A percentile compares a stretch with the other conserved stretches of the same genome.
Evolutionary conservation across 2,329 filamentous ascomycete genomes (phyloP).

Genomic region (Calcarisporium arbuscula): DNA sequence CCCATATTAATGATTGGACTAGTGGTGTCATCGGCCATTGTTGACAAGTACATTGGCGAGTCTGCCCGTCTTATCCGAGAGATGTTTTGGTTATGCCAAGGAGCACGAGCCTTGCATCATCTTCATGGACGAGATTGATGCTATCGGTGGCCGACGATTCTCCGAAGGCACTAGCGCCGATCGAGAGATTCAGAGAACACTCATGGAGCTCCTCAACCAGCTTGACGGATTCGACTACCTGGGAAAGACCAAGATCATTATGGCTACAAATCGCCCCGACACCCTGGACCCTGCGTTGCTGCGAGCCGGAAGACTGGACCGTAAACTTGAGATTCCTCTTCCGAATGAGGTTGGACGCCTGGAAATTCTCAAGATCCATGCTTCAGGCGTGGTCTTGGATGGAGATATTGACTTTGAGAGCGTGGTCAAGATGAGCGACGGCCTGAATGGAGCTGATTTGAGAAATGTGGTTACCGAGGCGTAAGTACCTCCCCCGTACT

Average conservation of each 20-base stretch:
- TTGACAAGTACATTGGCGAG: slow-evolving; percentile 99
- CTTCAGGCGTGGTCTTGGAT: slow-evolving; percentile 76
- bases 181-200: slow-evolving; percentile 93
- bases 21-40: slow-evolving; percentile 98
- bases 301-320: slow-evolving; percentile 85
- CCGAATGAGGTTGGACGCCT: slow-evolving; percentile 94
- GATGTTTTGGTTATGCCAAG: slow-evolving; percentile 99
- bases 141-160: slow-evolving; percentile 93
- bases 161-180: slow-evolving; percentile 96
- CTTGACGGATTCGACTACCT: slow-evolving; percentile 98
- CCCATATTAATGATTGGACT: slow-evolving; percentile 11
- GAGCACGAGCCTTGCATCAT: slow-evolving; percentile 99
- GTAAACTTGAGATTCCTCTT: slow-evolving; percentile 96
- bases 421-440: slow-evolving; percentile 99
- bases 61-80: slow-evolving; percentile 94
- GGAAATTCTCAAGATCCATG: slow-evolving; percentile 98
- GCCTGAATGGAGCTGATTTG: slow-evolving; percentile 93
- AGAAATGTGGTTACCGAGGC: slow-evolving; percentile 97
- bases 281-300: slow-evolving; percentile 91
- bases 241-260: slow-evolving; percentile 99
- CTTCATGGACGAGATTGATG: slow-evolving; percentile 99
- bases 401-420: slow-evolving; percentile 98
- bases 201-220: slow-evolving; percentile 98
- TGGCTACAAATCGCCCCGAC: slow-evolving; percentile 97
- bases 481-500: slow-evolving; percentile 51